A percentile compares a stretch with the other conserved stretches of the same genome.
phyloP scores from a whole-genome alignment of 2,329 filamentous ascomycete genomes.

The Alternaria burnsii region DNA sequence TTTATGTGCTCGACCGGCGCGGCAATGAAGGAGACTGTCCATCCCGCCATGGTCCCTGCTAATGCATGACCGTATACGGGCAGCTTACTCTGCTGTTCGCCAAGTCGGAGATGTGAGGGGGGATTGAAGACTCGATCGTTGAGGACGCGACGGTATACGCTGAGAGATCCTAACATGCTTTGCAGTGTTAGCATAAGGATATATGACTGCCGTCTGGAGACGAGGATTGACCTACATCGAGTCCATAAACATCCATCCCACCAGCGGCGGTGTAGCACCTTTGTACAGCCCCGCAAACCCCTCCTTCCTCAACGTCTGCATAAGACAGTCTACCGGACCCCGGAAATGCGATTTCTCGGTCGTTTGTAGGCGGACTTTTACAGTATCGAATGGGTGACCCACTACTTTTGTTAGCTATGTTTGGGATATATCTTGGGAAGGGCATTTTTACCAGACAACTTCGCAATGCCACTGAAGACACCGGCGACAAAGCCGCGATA shows the following conservation, averaged over 20 bases:
- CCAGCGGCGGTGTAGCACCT: conserved; percentile 86
- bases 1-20: conserved; percentile 96
- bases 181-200: conserved; percentile 14
- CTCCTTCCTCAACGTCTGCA: conserved; percentile 86
- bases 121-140: conserved; percentile 80
- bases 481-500: conserved; percentile 98
- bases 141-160: conserved; percentile 84
- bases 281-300: conserved; percentile 90
- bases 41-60: conserved; percentile 85
- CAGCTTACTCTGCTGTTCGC: conserved; percentile 60
- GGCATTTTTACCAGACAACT: conserved; percentile 73
- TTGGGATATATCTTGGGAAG: background rate
- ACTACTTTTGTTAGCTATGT: conserved; percentile 50
- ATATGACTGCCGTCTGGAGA: background rate
- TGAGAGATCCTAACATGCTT: conserved; percentile 87
- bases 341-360: conserved; percentile 78
- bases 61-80: conserved; percentile 84
- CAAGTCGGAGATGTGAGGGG: conserved; percentile 55
- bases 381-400: conserved; percentile 85
- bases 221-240: conserved; percentile 59
- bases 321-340: conserved; percentile 84
- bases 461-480: conserved; percentile 93
- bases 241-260: conserved; percentile 99
- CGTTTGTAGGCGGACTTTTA: conserved; percentile 96
- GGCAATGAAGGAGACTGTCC: conserved; percentile 90